Evolutionary conservation across 2,329 filamentous ascomycete genomes (phyloP).

Genomic region (Arthrobotrys sinensis): DNA sequence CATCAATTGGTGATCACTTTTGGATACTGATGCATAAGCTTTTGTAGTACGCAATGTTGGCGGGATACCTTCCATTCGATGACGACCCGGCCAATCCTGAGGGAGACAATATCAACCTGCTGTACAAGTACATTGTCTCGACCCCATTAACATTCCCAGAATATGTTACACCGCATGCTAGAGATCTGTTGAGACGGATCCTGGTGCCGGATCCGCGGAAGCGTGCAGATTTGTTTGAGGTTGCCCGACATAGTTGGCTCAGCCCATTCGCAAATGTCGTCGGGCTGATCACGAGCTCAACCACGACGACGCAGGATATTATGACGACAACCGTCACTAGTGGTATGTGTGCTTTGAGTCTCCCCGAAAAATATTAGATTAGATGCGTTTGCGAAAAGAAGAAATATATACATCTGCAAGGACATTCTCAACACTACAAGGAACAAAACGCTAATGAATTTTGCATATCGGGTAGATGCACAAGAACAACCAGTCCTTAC

Average conservation of each 20-base stretch:
- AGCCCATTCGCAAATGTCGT: conserved; percentile 98
- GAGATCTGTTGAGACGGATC: conserved; percentile 91
- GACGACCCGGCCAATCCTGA: conserved; percentile 98
- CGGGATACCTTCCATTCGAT: conserved; percentile 96
- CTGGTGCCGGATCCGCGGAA: conserved; percentile 95
- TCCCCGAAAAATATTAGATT: conserved; percentile 24
- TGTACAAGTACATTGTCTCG: conserved; percentile 99
- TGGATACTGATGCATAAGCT: conserved; percentile 62
- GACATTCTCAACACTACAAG: conserved; percentile 14
- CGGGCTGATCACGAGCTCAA: conserved; percentile 95
- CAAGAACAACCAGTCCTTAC: conserved; percentile 67
- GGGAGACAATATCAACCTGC: conserved; percentile 97
- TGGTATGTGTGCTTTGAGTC: conserved; percentile 68
- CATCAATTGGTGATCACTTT: conserved; percentile 23
- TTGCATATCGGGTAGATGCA: conserved; percentile 68
- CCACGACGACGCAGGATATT: conserved; percentile 87
- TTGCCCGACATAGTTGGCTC: conserved; percentile 97
- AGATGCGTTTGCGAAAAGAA: conserved; percentile 19
- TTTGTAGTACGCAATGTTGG: conserved; percentile 93
- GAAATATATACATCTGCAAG: neutral
- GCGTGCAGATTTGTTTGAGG: conserved; percentile 95
- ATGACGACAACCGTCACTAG: conserved; percentile 80
- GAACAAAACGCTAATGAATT: conserved; percentile 42
- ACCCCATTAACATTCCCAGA: conserved; percentile 97
- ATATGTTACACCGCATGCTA: conserved; percentile 96